A percentile compares a stretch with the other conserved stretches of the same genome.
Conservation (phyloP, 192 early-diverging fungal species). For the Coemansia sp. region DNA sequence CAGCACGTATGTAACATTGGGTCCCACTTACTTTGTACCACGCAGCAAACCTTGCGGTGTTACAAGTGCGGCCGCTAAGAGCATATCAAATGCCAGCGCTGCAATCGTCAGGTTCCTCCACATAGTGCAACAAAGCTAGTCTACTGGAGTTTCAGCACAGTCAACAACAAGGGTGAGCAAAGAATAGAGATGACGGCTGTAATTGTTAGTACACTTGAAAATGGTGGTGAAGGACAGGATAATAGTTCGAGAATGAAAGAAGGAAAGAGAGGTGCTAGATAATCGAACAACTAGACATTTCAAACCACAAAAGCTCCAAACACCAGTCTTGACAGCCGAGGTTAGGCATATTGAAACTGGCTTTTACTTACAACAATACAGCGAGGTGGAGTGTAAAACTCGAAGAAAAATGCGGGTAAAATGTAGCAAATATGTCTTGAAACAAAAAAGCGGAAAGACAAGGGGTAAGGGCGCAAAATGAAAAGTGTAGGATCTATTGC, state of each 20-base stretch:
- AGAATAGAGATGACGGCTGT: background rate
- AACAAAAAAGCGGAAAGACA: slow-evolving; percentile 4
- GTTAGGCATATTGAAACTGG: background rate
- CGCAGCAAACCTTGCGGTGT: slow-evolving; percentile 11
- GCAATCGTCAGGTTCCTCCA: slow-evolving; percentile 49
- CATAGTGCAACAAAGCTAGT: slow-evolving; percentile 19
- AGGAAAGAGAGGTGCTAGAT: background rate
- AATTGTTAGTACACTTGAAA: background rate
- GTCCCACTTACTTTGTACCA: slow-evolving; percentile 19
- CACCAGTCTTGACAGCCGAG: background rate
- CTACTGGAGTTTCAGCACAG: background rate
- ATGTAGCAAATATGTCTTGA: slow-evolving; percentile 5
- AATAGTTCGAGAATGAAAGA: background rate
- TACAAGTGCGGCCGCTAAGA: slow-evolving; percentile 19
- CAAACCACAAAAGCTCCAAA: background rate
- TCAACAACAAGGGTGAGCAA: background rate
- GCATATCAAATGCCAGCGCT: slow-evolving; percentile 39
- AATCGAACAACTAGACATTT: background rate
- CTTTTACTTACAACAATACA: background rate
- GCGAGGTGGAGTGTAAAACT: background rate
- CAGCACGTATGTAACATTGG: background rate
- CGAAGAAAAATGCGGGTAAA: background rate
- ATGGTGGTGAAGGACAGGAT: background rate
- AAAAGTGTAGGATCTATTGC: background rate
- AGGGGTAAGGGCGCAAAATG: background rate